A percentile compares a stretch with the other conserved stretches of the same genome.
These are phyloP conservation scores for Fusarium torreyae DNA, from an alignment of 2,329 filamentous ascomycete genomes.

Conservation along the genomic window DNA sequence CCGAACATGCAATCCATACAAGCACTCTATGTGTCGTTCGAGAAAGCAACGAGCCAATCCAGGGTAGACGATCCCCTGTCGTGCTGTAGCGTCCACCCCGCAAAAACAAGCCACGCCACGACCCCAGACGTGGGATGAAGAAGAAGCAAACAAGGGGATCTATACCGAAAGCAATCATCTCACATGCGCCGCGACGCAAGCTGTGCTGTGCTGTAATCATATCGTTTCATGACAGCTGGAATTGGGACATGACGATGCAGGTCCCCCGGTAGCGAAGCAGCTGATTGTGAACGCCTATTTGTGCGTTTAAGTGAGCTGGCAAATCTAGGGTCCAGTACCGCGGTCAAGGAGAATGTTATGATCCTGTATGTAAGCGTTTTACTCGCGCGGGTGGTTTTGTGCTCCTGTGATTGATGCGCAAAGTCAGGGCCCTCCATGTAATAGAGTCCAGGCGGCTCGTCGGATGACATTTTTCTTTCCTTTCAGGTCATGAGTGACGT, in stretches of 20 bases:
- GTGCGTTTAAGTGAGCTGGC: constrained; percentile 45
- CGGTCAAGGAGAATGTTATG: constrained; percentile 17
- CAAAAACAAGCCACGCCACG: constrained; percentile 27
- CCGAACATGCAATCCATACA: constrained; percentile 4
- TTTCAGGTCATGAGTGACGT: constrained; percentile 28
- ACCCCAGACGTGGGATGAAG: constrained; percentile 11
- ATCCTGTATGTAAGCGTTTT: constrained; percentile 1
- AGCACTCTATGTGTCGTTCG: constrained; percentile 16
- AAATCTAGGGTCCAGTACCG: constrained; percentile 14
- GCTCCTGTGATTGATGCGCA: constrained; percentile 49
- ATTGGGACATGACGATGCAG: constrained; percentile 28
- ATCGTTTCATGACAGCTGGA: constrained; percentile 29
- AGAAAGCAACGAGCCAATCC: constrained; percentile 22
- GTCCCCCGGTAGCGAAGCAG: constrained; percentile 21
- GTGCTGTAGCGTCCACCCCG: constrained; percentile 32
- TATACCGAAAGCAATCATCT: constrained; percentile 32
- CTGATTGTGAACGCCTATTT: constrained; percentile 45
- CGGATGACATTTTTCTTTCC: constrained; percentile 26
- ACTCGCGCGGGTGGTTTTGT: constrained; percentile 19
- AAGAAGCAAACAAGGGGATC: constrained; percentile 30
- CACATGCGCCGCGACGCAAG: constrained; percentile 19
- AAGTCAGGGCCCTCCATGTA: constrained; percentile 15
- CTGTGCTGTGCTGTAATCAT: not conserved
- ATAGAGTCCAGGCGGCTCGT: constrained; percentile 12
- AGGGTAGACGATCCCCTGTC: constrained; percentile 2